phyloP scores from a whole-genome alignment of 1,284 basidiomycete genomes.

The Hemileccinum hortonii region DNA sequence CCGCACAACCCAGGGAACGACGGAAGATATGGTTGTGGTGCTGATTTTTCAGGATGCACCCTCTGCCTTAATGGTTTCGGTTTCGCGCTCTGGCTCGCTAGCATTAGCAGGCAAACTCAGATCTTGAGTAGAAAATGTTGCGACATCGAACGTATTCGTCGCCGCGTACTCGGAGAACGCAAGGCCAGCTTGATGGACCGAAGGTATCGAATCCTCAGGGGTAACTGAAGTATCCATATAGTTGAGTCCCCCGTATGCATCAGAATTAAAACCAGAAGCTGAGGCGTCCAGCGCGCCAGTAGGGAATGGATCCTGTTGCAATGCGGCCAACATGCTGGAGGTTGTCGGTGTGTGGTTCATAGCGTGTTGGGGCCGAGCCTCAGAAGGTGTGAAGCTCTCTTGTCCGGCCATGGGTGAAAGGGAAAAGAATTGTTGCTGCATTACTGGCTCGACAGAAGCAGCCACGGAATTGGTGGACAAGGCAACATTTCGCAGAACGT shows the following conservation, averaged over 20 bases:
- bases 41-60: constrained; percentile 28
- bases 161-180: constrained; percentile 68
- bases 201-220: constrained; percentile 57
- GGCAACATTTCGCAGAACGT: constrained; percentile 80
- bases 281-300: constrained; percentile 60
- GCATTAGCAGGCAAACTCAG: constrained; percentile 53
- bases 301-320: constrained; percentile 72
- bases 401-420: constrained; percentile 80
- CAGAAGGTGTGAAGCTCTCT: constrained; percentile 63
- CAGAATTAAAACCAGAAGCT: constrained; percentile 57
- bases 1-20: constrained; percentile 29
- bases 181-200: constrained; percentile 55
- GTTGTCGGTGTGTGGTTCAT: constrained; percentile 79
- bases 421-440: constrained; percentile 82
- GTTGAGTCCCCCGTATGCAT: constrained; percentile 64
- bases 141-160: constrained; percentile 64
- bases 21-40: constrained; percentile 20
- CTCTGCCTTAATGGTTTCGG: constrained; percentile 50
- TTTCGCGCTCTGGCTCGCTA: constrained; percentile 55
- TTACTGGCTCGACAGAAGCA: constrained; percentile 83
- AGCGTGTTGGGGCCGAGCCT: constrained; percentile 49
- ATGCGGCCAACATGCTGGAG: constrained; percentile 81
- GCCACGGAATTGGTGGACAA: constrained; percentile 85
- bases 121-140: constrained; percentile 63
- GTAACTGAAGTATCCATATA: constrained; percentile 71